Percentiles rank a stretch among this genome's conserved stretches.
phyloP scores from a whole-genome alignment of 441 rosid species.

The Metrosideros polymorpha region DNA sequence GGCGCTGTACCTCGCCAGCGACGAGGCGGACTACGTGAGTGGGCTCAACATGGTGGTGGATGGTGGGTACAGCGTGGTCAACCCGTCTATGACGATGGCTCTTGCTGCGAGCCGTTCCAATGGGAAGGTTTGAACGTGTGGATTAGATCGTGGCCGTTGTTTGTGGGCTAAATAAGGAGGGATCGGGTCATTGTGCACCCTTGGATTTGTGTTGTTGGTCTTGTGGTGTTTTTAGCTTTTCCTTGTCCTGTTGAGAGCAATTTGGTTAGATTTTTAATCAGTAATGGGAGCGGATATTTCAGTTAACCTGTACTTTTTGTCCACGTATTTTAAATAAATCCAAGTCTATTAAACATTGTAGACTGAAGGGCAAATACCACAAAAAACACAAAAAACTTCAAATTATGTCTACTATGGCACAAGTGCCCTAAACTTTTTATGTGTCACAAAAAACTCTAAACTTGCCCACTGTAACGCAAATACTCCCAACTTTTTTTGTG shows the following conservation, averaged over 20 bases:
- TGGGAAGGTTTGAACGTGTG: background rate
- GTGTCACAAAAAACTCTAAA: too few relatives aligned
- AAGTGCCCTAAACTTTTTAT: too few relatives aligned
- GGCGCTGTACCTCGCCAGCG: conserved; percentile 15
- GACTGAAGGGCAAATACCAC: too few relatives aligned
- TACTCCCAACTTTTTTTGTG: too few relatives aligned
- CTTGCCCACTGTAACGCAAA: too few relatives aligned
- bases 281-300: too few relatives aligned
- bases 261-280: background rate
- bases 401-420: too few relatives aligned
- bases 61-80: conserved; percentile 26
- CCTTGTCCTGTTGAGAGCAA: background rate
- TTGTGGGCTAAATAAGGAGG: background rate
- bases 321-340: background rate
- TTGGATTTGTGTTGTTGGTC: background rate
- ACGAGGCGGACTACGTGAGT: conserved; percentile 10
- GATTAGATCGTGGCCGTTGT: background rate
- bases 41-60: conserved; percentile 28
- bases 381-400: too few relatives aligned
- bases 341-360: background rate
- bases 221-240: background rate
- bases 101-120: background rate
- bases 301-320: background rate
- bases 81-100: background rate
- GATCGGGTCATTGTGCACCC: background rate